A percentile compares a stretch with the other conserved stretches of the same genome.
These are phyloP conservation scores for Pythium sp. DNA, from an alignment of 352 stramenopile species.

Conservation along the genomic window DNA sequence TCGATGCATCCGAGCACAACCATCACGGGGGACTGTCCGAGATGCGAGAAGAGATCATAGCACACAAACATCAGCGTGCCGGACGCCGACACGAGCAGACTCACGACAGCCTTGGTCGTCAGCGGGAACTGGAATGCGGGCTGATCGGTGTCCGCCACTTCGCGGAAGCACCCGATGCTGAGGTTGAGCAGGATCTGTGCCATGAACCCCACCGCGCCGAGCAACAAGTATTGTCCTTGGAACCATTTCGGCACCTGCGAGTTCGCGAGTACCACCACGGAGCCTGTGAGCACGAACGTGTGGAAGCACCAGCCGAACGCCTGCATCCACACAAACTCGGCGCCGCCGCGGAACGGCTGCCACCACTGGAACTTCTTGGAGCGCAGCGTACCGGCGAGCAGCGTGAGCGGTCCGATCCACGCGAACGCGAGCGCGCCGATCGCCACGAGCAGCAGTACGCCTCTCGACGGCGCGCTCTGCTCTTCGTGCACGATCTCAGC, in stretches of 20 bases:
- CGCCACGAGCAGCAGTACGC: conserved; percentile 43
- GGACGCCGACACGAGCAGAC: conserved; percentile 43
- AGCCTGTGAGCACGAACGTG: conserved; percentile 40
- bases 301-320: conserved; percentile 56
- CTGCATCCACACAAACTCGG: conserved; percentile 66
- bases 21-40: conserved; percentile 32
- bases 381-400: conserved; percentile 44
- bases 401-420: conserved; percentile 55
- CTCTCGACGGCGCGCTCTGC: conserved; percentile 17
- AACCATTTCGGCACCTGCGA: conserved; percentile 36
- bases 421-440: conserved; percentile 48
- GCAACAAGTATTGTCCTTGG: conserved; percentile 52
- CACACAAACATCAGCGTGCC: conserved; percentile 40
- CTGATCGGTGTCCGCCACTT: conserved; percentile 13
- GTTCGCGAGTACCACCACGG: conserved; percentile 46
- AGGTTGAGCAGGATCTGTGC: conserved; percentile 58
- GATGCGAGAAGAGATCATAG: conserved; percentile 35
- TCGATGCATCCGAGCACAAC: conserved; percentile 31
- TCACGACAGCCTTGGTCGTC: conserved; percentile 50
- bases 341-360: conserved; percentile 53
- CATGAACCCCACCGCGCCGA: conserved; percentile 48
- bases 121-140: conserved; percentile 24
- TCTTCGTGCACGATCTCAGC: conserved; percentile 44
- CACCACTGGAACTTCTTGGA: conserved; percentile 52
- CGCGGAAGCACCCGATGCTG: conserved; percentile 46